Conservation (phyloP, 2,329 filamentous ascomycete species). For the Talaromyces pinophilus region DNA sequence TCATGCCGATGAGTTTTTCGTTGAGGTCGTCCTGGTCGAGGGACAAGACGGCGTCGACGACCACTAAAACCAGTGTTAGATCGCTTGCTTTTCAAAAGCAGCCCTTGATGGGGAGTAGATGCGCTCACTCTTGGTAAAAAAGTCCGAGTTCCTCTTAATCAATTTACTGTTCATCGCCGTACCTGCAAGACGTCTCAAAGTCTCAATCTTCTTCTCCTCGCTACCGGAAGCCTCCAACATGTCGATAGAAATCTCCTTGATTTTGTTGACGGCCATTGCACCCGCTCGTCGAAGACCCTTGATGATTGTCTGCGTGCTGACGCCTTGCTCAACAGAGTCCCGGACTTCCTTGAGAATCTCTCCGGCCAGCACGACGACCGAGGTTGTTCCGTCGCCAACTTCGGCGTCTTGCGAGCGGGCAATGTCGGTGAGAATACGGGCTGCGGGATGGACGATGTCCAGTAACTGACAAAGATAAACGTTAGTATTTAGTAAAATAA, state of each 20-base stretch:
- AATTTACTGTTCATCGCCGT: conserved; percentile 99
- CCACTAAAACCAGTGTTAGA: conserved; percentile 62
- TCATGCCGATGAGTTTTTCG: conserved; percentile 96
- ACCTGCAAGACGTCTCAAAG: conserved; percentile 81
- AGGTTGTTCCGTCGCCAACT: conserved; percentile 96
- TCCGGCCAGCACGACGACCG: conserved; percentile 94
- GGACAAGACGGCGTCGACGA: conserved; percentile 92
- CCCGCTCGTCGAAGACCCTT: conserved; percentile 90
- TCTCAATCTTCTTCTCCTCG: conserved; percentile 85
- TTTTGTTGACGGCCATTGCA: conserved; percentile 93
- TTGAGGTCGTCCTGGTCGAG: conserved; percentile 96
- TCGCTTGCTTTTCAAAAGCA: too few species aligned
- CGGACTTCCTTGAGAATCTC: conserved; percentile 97
- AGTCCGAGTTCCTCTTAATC: conserved; percentile 93
- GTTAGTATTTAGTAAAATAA: conserved; percentile 16
- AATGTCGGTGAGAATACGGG: conserved; percentile 96
- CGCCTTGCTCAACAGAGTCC: conserved; percentile 92
- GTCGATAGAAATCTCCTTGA: conserved; percentile 89
- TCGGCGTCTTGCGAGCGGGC: conserved; percentile 98
- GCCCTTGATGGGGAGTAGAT: background rate
- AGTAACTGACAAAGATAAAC: conserved; percentile 61
- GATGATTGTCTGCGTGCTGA: conserved; percentile 96
- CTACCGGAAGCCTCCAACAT: conserved; percentile 68
- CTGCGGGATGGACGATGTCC: conserved; percentile 96
- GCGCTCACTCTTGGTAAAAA: conserved; percentile 90